Conservation (phyloP, 805 yeast species). For the Metschnikowia gelsemii region DNA sequence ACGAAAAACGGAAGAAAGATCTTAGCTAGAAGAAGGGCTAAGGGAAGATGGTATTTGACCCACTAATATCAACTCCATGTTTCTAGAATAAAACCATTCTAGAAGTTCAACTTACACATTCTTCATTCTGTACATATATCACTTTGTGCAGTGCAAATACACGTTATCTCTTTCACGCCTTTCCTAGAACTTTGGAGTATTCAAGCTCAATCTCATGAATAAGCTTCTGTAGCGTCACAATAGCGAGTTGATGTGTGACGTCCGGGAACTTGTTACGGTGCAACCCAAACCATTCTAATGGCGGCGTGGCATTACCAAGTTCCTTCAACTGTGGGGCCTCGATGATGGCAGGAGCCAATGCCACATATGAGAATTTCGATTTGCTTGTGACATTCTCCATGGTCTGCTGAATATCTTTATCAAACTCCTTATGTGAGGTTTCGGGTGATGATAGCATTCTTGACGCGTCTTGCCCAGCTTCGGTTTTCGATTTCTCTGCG, state of each 20-base stretch:
- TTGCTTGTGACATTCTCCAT: slow-evolving; percentile 36
- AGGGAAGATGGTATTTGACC: slow-evolving; percentile 91
- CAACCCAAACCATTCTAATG: slow-evolving; percentile 96
- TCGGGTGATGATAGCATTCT: slow-evolving; percentile 6
- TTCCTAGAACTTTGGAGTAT: slow-evolving; percentile 51
- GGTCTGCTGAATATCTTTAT: slow-evolving; percentile 38
- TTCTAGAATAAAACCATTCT: no score
- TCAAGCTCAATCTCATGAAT: slow-evolving; percentile 65
- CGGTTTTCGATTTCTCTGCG: background rate
- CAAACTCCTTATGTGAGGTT: slow-evolving; percentile 25
- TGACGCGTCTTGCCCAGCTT: slow-evolving; percentile 3
- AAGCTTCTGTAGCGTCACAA: slow-evolving; percentile 69
- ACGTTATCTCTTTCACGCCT: slow-evolving; percentile 26
- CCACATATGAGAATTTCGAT: slow-evolving; percentile 52
- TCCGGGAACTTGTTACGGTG: slow-evolving; percentile 85
- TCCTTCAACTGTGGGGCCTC: slow-evolving; percentile 89
- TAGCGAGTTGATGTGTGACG: slow-evolving; percentile 76
- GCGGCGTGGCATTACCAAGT: slow-evolving; percentile 96
- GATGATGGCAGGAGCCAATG: slow-evolving; percentile 74
- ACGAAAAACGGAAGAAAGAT: slow-evolving; percentile 75
- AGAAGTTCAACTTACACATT: background rate
- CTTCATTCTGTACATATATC: slow-evolving; percentile 10
- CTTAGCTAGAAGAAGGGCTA: slow-evolving; percentile 71
- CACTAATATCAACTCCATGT: no score
- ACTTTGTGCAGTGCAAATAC: slow-evolving; percentile 7